Base-by-base conservation (phyloP, 2,329 filamentous ascomycete genomes). In the Talaromyces sp. region DNA sequence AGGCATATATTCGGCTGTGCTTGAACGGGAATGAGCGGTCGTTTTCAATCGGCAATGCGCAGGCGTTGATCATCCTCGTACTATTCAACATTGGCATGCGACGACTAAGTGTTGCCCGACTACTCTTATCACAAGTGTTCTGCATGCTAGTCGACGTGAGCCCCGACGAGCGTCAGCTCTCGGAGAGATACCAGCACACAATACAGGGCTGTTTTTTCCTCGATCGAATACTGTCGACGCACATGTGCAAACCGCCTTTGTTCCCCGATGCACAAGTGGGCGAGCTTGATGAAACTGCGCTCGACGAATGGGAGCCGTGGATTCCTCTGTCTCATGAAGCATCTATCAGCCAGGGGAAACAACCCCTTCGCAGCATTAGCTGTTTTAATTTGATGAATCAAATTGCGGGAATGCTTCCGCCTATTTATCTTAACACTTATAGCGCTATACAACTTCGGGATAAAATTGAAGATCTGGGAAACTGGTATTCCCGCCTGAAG, bases 61-160 rank as follows among this genome's bases (percentile, higher is more conserved):
- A 83, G 65, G 81, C 82, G 0, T 71, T 87, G 4, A 70, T 88
- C 1, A 77, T 88, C 0, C 77, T 91, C 2, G 80, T 85, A 2
- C 73, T 91, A 3, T 75, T 89, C 24, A 85, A 88, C 49, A 73
- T 91, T n/a, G 83, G 82, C 0, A 81, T 81, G 55, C 79, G 81
- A 19, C 79, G 83, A n/a, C 78, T 80, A 35, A 78, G 78, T 14
- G 74, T 82, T 2, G 87, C 89, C 1, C 90, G 88, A 81, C 69
- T 89, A 4, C 71, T 89, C 1, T 78, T 89, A 21, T 88, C 87
- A 0, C 79, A 83, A 62, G 88, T 87, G n/a, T 82, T 85, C 32
- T 81, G 86, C 3, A 76, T 84, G 41, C 73, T 80, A 1, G 71
- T 81, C 27, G 76, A 73, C 58, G 67, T 81, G 63, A 76, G 79